Evolutionary conservation across 2,329 filamentous ascomycete species (phyloP).

Genomic region (Diaporthe batatas): DNA sequence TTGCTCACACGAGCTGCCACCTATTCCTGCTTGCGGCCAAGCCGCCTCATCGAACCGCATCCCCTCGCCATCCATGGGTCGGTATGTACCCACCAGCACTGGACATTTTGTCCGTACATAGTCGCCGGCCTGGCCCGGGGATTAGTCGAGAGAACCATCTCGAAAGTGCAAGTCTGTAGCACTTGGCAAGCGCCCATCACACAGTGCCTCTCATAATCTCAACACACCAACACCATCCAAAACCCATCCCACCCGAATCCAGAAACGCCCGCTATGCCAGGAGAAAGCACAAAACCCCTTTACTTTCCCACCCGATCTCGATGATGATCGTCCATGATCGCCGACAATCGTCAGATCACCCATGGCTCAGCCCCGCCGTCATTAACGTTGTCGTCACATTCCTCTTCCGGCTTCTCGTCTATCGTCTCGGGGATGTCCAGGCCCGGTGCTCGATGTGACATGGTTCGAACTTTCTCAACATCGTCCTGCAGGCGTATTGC

Average conservation of each 20-base stretch:
- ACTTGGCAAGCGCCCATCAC: background rate
- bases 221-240: conserved; percentile 1
- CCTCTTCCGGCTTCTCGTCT: conserved; percentile 41
- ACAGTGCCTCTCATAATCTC: background rate
- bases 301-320: no score
- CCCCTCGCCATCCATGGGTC: background rate
- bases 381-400: conserved; percentile 45
- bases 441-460: conserved; percentile 41
- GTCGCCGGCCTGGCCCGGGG: no score
- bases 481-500: conserved; percentile 43
- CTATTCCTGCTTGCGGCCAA: background rate
- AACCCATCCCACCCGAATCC: background rate
- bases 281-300: background rate
- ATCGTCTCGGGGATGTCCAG: background rate
- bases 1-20: background rate
- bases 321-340: background rate
- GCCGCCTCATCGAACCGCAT: background rate
- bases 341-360: conserved; percentile 21
- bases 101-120: background rate
- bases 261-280: conserved; percentile 31
- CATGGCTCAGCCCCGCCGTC: conserved; percentile 40
- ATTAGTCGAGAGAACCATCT: background rate
- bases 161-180: background rate
- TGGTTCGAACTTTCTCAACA: conserved; percentile 25
- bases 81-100: background rate